Percentiles rank a stretch among this genome's conserved stretches.
Conservation (phyloP, 306 rosid genomes). For the Rosa rugosa region DNA sequence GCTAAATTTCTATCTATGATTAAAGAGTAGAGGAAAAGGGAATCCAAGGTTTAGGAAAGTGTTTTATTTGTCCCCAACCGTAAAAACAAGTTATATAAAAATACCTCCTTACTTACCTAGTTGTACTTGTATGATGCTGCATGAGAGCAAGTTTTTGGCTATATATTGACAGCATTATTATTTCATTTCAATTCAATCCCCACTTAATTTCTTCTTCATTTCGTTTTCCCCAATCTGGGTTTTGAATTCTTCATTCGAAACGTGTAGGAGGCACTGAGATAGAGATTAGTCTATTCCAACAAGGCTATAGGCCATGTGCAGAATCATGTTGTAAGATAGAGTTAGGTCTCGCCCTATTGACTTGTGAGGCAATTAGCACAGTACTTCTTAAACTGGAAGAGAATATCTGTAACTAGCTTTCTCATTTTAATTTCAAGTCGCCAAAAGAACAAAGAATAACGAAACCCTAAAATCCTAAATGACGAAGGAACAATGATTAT, state of each 20-base stretch:
- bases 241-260: not conserved
- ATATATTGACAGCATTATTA: not conserved
- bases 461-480: not conserved
- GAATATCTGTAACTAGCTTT: not conserved
- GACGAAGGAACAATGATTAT: not conserved
- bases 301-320: slow-evolving; percentile 11
- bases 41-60: not conserved
- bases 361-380: not conserved
- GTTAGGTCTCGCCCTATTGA: slow-evolving; percentile 41
- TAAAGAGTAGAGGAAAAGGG: not conserved
- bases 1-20: not conserved
- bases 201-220: not conserved
- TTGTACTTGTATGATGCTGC: not conserved
- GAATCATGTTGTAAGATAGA: slow-evolving; percentile 20
- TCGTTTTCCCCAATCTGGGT: not conserved
- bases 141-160: slow-evolving; percentile 6
- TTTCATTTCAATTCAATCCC: not conserved
- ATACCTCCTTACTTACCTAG: not conserved
- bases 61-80: not conserved
- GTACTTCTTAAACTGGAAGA: not conserved
- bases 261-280: not conserved
- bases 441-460: not conserved
- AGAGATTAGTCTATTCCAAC: not conserved
- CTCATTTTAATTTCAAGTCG: not conserved
- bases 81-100: not conserved